Percentiles rank a stretch among this genome's conserved stretches.
These are phyloP conservation scores for Solanum rostratum DNA, from an alignment of 257 asterid species.

Conservation along the genomic window DNA sequence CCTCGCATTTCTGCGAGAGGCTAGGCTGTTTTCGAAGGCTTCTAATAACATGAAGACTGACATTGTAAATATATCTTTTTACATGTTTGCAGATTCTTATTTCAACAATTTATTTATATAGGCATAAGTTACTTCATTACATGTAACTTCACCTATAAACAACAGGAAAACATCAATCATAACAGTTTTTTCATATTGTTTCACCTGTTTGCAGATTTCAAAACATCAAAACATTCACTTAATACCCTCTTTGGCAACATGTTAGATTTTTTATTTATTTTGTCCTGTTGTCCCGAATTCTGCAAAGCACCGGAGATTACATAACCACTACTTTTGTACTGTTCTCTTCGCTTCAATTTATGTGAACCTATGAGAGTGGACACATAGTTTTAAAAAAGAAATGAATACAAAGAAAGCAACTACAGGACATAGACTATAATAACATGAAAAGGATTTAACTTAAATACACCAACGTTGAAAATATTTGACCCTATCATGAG, in stretches of 20 bases:
- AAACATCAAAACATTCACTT: no score
- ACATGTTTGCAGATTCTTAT: not conserved
- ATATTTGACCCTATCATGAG: not conserved
- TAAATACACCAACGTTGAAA: not conserved
- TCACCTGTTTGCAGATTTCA: constrained; percentile 17
- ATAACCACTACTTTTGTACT: not conserved
- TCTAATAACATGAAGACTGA: no score
- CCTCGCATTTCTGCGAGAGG: no score
- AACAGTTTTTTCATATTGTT: not conserved
- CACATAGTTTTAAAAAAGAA: not conserved
- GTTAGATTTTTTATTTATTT: no score
- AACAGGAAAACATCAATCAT: not conserved
- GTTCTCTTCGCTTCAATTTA: not conserved
- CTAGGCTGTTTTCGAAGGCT: no score
- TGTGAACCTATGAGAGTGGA: not conserved
- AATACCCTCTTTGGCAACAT: no score
- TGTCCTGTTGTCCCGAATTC: no score
- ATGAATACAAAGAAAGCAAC: not conserved
- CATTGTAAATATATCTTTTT: no score
- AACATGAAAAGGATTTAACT: not conserved
- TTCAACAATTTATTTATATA: not conserved
- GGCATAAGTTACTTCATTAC: not conserved
- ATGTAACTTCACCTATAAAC: not conserved
- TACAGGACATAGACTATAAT: not conserved
- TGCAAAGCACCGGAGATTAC: no score